Conservation (phyloP, 208 protist species). For the Crithidia brevicula region DNA sequence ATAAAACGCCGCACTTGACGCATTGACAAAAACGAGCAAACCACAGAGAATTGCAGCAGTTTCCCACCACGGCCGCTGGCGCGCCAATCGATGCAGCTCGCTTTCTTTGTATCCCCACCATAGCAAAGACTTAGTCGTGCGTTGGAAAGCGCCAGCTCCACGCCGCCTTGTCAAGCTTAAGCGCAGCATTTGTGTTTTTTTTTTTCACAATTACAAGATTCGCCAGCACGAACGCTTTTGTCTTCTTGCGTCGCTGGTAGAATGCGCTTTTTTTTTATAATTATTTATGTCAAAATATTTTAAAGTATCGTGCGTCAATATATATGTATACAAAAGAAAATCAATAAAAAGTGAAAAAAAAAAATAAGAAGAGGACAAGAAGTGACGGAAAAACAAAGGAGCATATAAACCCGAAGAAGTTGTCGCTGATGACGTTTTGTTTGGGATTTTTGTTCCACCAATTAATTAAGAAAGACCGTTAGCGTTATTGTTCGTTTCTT, state of each 20-base stretch:
- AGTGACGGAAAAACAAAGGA: conserved; percentile 14
- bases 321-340: neutral
- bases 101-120: conserved; percentile 70
- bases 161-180: conserved; percentile 23
- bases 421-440: too few species aligned
- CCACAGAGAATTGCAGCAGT: conserved; percentile 69
- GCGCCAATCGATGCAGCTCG: conserved; percentile 72
- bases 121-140: conserved; percentile 26
- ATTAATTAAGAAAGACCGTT: too few species aligned
- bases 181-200: conserved; percentile 25
- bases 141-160: conserved; percentile 13
- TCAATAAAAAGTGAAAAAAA: neutral
- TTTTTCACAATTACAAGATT: neutral
- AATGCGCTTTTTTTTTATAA: too few species aligned
- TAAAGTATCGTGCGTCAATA: too few species aligned
- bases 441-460: too few species aligned
- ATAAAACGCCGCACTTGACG: conserved; percentile 58
- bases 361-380: neutral
- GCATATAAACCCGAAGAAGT: too few species aligned
- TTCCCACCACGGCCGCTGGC: conserved; percentile 89
- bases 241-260: too few species aligned
- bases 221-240: too few species aligned
- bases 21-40: conserved; percentile 75
- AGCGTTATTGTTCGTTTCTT: too few species aligned
- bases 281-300: too few species aligned